phyloP scores from a whole-genome alignment of 2,329 filamentous ascomycete species.

The Fusarium newnesense region DNA sequence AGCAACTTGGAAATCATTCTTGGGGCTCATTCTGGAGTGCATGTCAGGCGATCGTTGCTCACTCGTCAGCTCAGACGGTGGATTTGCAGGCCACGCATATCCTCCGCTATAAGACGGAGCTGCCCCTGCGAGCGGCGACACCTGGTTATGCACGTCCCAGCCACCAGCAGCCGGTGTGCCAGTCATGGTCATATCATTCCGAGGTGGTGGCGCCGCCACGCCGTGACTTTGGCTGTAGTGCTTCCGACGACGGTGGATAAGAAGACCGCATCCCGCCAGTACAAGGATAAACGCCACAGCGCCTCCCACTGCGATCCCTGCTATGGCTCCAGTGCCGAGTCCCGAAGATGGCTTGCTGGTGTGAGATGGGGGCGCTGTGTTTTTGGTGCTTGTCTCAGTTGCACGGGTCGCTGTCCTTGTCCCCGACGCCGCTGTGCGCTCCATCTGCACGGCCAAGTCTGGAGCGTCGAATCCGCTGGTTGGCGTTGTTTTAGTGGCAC shows the following conservation, averaged over 20 bases:
- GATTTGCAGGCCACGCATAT: neutral
- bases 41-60: neutral
- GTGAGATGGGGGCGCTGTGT: neutral
- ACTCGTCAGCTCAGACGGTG: neutral
- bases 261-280: neutral
- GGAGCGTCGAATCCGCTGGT: constrained; percentile 5
- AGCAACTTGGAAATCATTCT: neutral
- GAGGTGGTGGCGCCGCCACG: constrained; percentile 2
- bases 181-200: neutral
- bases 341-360: neutral
- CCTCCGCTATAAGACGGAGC: neutral
- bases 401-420: neutral
- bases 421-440: neutral
- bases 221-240: constrained; percentile 6
- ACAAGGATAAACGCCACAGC: neutral
- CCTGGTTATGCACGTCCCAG: too few species aligned
- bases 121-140: too few species aligned
- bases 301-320: constrained; percentile 7
- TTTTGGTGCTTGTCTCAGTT: neutral
- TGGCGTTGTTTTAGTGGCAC: neutral
- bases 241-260: neutral
- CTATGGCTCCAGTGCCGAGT: constrained; percentile 1
- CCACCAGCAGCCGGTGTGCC: too few species aligned
- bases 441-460: constrained; percentile 7
- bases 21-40: neutral